These are phyloP conservation scores for Globisporangium okanoganense DNA, from an alignment of 352 stramenopile species.

Conservation along the genomic window DNA sequence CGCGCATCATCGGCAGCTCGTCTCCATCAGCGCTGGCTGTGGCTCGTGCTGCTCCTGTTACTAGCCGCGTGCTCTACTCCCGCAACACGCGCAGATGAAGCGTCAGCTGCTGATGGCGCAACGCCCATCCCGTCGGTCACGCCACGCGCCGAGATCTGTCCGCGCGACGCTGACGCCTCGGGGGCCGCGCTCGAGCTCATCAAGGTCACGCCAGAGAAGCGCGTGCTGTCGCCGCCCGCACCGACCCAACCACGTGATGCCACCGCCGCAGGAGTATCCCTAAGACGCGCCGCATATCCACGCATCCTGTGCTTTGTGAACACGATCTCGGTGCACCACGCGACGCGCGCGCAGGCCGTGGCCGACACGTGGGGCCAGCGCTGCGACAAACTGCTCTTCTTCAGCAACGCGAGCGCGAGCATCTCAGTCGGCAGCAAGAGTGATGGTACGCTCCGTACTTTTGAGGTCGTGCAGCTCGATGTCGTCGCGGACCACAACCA, in stretches of 20 bases:
- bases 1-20: background rate
- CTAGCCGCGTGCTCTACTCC: background rate
- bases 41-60: background rate
- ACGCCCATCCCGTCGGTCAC: background rate
- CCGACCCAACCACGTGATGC: background rate
- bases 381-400: conserved; percentile 78
- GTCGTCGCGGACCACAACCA: conserved; percentile 76
- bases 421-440: conserved; percentile 33
- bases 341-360: conserved; percentile 52
- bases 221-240: background rate
- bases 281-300: conserved; percentile 27
- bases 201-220: conserved; percentile 28
- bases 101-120: background rate
- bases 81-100: background rate
- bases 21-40: background rate
- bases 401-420: conserved; percentile 65
- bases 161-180: conserved; percentile 39
- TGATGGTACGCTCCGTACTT: conserved; percentile 17
- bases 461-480: conserved; percentile 66
- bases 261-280: background rate
- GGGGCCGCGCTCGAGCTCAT: conserved; percentile 39
- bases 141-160: conserved; percentile 51
- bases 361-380: conserved; percentile 80
- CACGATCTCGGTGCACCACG: conserved; percentile 72
- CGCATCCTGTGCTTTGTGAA: conserved; percentile 79